Conservation (phyloP, 495 filamentous ascomycete genomes). For the Platismatia glauca region DNA sequence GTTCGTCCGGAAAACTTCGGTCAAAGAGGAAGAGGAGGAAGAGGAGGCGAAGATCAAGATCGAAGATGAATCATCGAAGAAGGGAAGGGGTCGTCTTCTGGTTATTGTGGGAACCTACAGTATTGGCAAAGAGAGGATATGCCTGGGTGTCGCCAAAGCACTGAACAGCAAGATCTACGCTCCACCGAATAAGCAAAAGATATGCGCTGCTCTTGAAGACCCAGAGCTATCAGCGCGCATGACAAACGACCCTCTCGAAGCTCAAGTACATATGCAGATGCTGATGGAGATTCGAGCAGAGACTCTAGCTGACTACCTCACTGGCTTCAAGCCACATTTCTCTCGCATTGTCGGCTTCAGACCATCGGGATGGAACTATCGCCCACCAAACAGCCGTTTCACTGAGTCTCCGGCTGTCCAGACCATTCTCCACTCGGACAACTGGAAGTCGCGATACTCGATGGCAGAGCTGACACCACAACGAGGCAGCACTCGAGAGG, state of each 20-base stretch:
- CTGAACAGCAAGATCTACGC: slow-evolving; percentile 88
- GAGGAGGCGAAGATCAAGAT: slow-evolving; percentile 27
- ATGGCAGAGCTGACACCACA: slow-evolving; percentile 61
- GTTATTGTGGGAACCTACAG: slow-evolving; percentile 94
- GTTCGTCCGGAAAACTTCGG: slow-evolving; percentile 43
- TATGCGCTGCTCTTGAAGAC: slow-evolving; percentile 81
- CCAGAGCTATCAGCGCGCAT: slow-evolving; percentile 65
- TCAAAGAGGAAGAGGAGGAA: slow-evolving; percentile 29
- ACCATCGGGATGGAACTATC: slow-evolving; percentile 86
- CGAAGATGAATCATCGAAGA: slow-evolving; percentile 19
- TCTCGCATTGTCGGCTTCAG: slow-evolving; percentile 82
- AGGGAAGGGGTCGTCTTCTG: slow-evolving; percentile 57
- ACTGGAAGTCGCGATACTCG: slow-evolving; percentile 64
- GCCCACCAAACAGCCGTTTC: slow-evolving; percentile 55
- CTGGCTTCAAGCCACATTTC: slow-evolving; percentile 66
- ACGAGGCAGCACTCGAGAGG: slow-evolving; percentile 65
- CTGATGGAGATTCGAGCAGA: slow-evolving; percentile 84
- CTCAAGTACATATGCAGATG: slow-evolving; percentile 96
- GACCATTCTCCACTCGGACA: slow-evolving; percentile 60
- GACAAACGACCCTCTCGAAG: slow-evolving; percentile 69
- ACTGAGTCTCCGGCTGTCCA: slow-evolving; percentile 54
- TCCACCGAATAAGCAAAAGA: slow-evolving; percentile 64
- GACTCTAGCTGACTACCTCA: slow-evolving; percentile 80
- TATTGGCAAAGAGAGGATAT: slow-evolving; percentile 96
- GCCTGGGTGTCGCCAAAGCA: slow-evolving; percentile 80